These are phyloP conservation scores for Cardamine resedifolia DNA, from an alignment of 345 rosid genomes.

Conservation along the genomic window DNA sequence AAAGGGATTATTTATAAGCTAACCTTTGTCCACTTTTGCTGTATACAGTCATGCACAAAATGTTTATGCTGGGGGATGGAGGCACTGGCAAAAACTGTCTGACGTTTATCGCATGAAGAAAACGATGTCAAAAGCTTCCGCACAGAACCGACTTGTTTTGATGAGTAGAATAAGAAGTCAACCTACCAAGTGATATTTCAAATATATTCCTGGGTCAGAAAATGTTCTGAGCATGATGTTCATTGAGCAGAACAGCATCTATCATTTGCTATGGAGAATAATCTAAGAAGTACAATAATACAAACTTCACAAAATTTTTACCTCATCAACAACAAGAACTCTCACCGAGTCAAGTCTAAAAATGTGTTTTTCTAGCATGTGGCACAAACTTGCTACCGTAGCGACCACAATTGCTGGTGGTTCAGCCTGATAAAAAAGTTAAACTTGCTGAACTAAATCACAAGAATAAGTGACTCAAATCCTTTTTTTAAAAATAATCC, in stretches of 20 bases:
- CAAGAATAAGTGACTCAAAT: not conserved
- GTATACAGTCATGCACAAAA: slow-evolving; percentile 80
- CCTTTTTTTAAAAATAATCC: not conserved
- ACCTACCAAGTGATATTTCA: slow-evolving; percentile 51
- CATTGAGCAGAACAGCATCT: not conserved
- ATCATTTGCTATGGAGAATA: not conserved
- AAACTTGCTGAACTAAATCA: slow-evolving; percentile 11
- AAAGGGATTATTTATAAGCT: slow-evolving; percentile 10
- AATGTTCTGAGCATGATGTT: slow-evolving; percentile 1
- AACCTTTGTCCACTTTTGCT: slow-evolving; percentile 97
- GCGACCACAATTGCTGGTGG: slow-evolving; percentile 90
- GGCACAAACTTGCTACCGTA: slow-evolving; percentile 80
- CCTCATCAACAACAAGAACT: slow-evolving; percentile 91
- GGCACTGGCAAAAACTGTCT: slow-evolving; percentile 90
- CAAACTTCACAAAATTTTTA: slow-evolving; percentile 31
- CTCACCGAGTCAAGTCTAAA: slow-evolving; percentile 68
- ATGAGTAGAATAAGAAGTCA: slow-evolving; percentile 89
- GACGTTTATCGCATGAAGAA: slow-evolving; percentile 73
- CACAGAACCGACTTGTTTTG: slow-evolving; percentile 76
- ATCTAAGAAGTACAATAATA: not conserved
- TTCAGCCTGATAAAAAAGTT: slow-evolving; percentile 69
- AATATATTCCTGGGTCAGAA: not conserved
- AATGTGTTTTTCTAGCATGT: slow-evolving; percentile 71
- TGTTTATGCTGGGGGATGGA: slow-evolving; percentile 90
- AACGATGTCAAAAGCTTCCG: slow-evolving; percentile 74